These are phyloP conservation scores for Hypoxylon sp. DNA, from an alignment of 2,329 filamentous ascomycete species.

Conservation along the genomic window DNA sequence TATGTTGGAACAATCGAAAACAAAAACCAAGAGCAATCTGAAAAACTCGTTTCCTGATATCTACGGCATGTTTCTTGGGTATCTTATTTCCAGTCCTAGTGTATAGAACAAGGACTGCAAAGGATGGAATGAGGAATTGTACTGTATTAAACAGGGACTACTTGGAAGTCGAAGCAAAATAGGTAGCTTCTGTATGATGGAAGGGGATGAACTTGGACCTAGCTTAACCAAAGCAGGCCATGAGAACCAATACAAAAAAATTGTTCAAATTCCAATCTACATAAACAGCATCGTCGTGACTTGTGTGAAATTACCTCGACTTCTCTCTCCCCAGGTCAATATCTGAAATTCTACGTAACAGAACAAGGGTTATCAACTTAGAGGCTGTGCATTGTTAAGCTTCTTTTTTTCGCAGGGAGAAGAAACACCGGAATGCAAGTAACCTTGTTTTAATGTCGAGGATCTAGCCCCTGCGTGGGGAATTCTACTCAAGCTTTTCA, in stretches of 20 bases:
- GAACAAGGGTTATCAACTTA: slow-evolving; percentile 5
- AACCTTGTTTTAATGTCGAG: slow-evolving; percentile 36
- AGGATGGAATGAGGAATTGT: slow-evolving; percentile 24
- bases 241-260: slow-evolving; percentile 20
- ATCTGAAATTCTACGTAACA: slow-evolving; percentile 1
- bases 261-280: too few relatives aligned
- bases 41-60: slow-evolving; percentile 24
- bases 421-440: slow-evolving; percentile 31
- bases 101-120: slow-evolving; percentile 37
- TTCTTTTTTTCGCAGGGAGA: slow-evolving; percentile 19
- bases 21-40: slow-evolving; percentile 38
- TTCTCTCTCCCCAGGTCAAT: too few relatives aligned
- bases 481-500: slow-evolving; percentile 17
- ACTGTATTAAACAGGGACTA: slow-evolving; percentile 23
- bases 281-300: slow-evolving; percentile 4
- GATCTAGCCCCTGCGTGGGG: slow-evolving; percentile 22
- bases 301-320: too few relatives aligned
- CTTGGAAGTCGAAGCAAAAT: slow-evolving; percentile 11
- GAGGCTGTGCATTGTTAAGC: slow-evolving; percentile 14
- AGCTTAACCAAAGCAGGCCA: slow-evolving; percentile 11
- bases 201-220: slow-evolving; percentile 25
- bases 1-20: slow-evolving; percentile 29
- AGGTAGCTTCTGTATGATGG: slow-evolving; percentile 30
- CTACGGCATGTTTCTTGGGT: slow-evolving; percentile 12
- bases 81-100: slow-evolving; percentile 34